Percentiles rank a stretch among this genome's conserved stretches.
These are phyloP conservation scores for Kazachstania martiniae DNA, from an alignment of 805 yeast genomes.

Conservation along the genomic window DNA sequence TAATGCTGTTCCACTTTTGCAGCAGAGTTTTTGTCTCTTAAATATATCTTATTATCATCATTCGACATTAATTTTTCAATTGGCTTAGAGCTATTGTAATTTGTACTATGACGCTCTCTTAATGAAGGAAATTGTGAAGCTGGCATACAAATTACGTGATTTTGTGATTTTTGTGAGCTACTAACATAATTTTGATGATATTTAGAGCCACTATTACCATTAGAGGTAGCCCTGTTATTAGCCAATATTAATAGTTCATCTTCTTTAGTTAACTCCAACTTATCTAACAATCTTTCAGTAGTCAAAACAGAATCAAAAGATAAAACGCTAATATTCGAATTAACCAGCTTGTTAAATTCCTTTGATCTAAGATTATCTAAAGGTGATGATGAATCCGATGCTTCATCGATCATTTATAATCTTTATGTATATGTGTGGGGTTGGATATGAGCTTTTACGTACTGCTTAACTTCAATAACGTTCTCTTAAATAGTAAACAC, in stretches of 20 bases:
- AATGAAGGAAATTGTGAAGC: slow-evolving; percentile 27
- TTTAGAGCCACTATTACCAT: too few species aligned
- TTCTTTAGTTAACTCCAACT: slow-evolving; percentile 22
- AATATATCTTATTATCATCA: slow-evolving; percentile 5
- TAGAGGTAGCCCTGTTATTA: too few species aligned
- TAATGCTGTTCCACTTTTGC: slow-evolving; percentile 23
- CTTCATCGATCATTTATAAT: too few species aligned
- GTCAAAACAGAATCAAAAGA: slow-evolving; percentile 25
- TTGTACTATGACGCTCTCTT: slow-evolving; percentile 4
- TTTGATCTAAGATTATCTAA: too few species aligned
- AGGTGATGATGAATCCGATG: too few species aligned
- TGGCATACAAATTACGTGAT: slow-evolving; percentile 19
- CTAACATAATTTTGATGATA: slow-evolving; percentile 1
- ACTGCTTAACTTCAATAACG: too few species aligned
- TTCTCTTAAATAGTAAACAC: too few species aligned
- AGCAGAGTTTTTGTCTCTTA: slow-evolving; percentile 11
- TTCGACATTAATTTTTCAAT: slow-evolving; percentile 3
- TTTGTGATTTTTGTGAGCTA: neutral
- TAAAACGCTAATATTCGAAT: slow-evolving; percentile 13
- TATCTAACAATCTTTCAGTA: slow-evolving; percentile 24
- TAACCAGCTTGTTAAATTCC: too few species aligned
- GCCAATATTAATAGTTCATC: slow-evolving; percentile 24
- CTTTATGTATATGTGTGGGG: too few species aligned
- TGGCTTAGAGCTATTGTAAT: slow-evolving; percentile 1
- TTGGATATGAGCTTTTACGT: too few species aligned